Base-by-base conservation (phyloP, 225 moss, liverwort and hornwort genomes). In the Climacium dendroides region DNA sequence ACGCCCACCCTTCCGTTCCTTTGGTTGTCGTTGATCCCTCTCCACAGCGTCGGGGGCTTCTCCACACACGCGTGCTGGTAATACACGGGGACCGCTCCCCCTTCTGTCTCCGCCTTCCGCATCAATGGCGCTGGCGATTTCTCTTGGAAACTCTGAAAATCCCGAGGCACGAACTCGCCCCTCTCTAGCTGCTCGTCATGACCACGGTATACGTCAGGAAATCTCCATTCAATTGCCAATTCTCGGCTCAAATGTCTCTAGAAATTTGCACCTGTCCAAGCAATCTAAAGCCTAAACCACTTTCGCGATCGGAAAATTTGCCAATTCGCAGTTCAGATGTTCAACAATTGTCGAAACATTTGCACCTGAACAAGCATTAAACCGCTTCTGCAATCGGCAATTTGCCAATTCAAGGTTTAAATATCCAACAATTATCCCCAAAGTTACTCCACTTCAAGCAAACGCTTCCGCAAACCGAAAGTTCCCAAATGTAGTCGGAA, bases 51-150 rank as follows among this genome's bases (percentile, higher is more conserved):
- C 75, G 28, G 61, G 13, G 84, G 87, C 79, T 89, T 86, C 80
- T 80, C 28, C 61, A 89, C 91, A 45, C 10, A 84, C 35, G 65
- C n/a, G 73, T 87, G 84, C 84, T 89, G 89, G 89, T 87, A 89
- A 9, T 75, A 89, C 45, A 87, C 22, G 0, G 59, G 37, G 2
- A 19, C 72, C 57, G 30, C 24, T 24, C 37, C 60, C 2, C 0
- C 76, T 35, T 35, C 61, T 11, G 50, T 28, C 39, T 58, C 70
- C 57, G 20, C 26, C 58, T 59, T 28, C 15, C 15, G 69, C 28
- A 35, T 9, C 60, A 35, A 45, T 1, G 89, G 89, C 10, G 29
- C 37, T 3, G 87, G 84, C 22, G 61, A 35, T 25, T 54, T 63
- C 53, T 30, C 52, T 45, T 85, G 41, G 18, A 83, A 90, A 16